phyloP scores from a whole-genome alignment of 176 grass and related monocot genomes.

The Aegilops umbellulata region DNA sequence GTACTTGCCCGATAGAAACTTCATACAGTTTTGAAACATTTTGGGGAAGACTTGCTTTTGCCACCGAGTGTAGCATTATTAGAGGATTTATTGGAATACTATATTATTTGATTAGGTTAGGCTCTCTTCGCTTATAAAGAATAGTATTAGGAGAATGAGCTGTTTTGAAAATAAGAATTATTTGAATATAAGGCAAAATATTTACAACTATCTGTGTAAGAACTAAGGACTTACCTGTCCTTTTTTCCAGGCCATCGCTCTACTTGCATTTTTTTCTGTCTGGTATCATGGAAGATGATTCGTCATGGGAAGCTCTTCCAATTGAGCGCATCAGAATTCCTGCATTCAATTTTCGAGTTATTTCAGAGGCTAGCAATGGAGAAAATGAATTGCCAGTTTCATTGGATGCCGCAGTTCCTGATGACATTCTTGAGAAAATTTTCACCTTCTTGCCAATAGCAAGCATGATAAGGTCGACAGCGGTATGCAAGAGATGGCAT shows the following conservation, averaged over 20 bases:
- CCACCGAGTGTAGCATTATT: neutral
- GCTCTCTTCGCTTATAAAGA: constrained; percentile 1
- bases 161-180: neutral
- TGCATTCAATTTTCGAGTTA: constrained; percentile 27
- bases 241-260: constrained; percentile 40
- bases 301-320: constrained; percentile 42
- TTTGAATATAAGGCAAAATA: neutral
- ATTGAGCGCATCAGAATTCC: constrained; percentile 30
- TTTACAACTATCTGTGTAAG: constrained; percentile 14
- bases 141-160: neutral
- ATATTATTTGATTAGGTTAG: neutral
- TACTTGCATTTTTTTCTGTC: neutral
- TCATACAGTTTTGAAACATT: neutral
- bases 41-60: neutral
- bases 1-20: neutral
- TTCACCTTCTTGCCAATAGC: constrained; percentile 81
- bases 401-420: constrained; percentile 60
- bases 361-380: constrained; percentile 30
- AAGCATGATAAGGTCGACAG: constrained; percentile 63
- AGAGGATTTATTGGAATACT: neutral
- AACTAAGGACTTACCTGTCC: neutral
- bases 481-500: constrained; percentile 82
- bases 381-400: constrained; percentile 45
- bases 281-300: constrained; percentile 47
- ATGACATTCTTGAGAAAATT: constrained; percentile 85